phyloP scores from a whole-genome alignment of 2,329 filamentous ascomycete genomes.

The Aspergillus aculeatinus region DNA sequence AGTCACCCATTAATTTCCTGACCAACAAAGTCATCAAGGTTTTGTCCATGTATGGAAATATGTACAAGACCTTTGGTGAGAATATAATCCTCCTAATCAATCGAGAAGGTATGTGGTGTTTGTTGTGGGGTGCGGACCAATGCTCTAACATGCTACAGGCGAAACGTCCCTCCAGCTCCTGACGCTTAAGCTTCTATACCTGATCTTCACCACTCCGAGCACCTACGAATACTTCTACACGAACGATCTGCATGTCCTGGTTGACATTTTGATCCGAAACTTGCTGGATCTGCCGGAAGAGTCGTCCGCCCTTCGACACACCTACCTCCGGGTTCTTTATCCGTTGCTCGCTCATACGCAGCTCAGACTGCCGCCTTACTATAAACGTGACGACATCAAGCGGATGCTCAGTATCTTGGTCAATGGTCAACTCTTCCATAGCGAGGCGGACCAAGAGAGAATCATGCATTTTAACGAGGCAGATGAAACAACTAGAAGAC shows the following conservation, averaged over 20 bases:
- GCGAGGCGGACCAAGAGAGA: constrained; percentile 44
- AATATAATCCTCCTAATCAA: constrained; percentile 96
- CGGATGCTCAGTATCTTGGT: constrained; percentile 72
- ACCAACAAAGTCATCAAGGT: constrained; percentile 95
- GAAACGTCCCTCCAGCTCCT: constrained; percentile 92
- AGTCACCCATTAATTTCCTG: constrained; percentile 52
- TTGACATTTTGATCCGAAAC: constrained; percentile 95
- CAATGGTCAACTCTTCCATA: constrained; percentile 67
- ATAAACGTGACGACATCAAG: constrained; percentile 83
- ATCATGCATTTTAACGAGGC: constrained; percentile 52
- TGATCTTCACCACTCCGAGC: constrained; percentile 85
- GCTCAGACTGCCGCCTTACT: constrained; percentile 79
- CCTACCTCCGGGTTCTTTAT: constrained; percentile 88
- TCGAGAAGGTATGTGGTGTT: constrained; percentile 63
- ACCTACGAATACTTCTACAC: constrained; percentile 99
- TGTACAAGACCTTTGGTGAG: constrained; percentile 92
- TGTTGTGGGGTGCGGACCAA: background rate
- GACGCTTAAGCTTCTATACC: constrained; percentile 93
- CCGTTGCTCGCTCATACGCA: constrained; percentile 90
- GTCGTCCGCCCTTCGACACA: constrained; percentile 71
- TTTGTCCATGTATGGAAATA: constrained; percentile 74
- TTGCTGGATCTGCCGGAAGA: constrained; percentile 93
- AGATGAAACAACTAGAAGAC: constrained; percentile 50
- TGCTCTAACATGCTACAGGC: constrained; percentile 43
- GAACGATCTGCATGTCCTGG: constrained; percentile 88